A percentile compares a stretch with the other conserved stretches of the same genome.
phyloP scores from a whole-genome alignment of 257 asterid genomes.

The Jaltomata sinuosa region DNA sequence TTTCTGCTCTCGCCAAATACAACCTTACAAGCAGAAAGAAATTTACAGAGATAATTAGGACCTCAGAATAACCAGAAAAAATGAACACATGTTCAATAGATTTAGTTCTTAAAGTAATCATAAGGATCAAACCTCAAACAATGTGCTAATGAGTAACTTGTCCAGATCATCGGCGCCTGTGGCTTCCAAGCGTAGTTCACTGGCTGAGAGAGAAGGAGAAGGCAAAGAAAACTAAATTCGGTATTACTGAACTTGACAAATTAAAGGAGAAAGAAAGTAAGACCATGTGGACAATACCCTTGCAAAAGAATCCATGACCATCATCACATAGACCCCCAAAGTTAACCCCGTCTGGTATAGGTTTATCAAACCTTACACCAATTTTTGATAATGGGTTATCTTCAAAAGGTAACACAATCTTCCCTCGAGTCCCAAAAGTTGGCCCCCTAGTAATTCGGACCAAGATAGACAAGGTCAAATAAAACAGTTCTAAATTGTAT shows the following conservation, averaged over 20 bases:
- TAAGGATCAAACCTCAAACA: constrained; percentile 73
- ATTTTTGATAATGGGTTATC: constrained; percentile 70
- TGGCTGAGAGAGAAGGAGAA: constrained; percentile 33
- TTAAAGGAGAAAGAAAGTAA: constrained; percentile 7
- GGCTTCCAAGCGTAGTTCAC: constrained; percentile 64
- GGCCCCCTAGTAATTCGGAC: constrained; percentile 70
- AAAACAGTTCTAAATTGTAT: background rate
- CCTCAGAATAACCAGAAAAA: background rate
- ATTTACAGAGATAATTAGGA: background rate
- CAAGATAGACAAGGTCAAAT: constrained; percentile 7
- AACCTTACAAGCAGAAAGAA: constrained; percentile 33
- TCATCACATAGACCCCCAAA: constrained; percentile 79
- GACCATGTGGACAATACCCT: constrained; percentile 40
- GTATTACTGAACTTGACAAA: background rate
- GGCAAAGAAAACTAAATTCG: background rate
- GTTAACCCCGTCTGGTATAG: constrained; percentile 79
- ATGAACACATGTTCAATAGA: background rate
- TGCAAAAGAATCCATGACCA: constrained; percentile 92
- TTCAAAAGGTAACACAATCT: constrained; percentile 71
- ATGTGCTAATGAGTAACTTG: constrained; percentile 46
- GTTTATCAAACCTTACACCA: constrained; percentile 83
- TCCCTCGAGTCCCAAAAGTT: constrained; percentile 70
- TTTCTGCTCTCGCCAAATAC: constrained; percentile 65
- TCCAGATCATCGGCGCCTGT: constrained; percentile 66
- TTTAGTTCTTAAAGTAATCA: background rate